These are phyloP conservation scores for Stemphylium lycopersici DNA, from an alignment of 2,329 filamentous ascomycete species.

Conservation along the genomic window DNA sequence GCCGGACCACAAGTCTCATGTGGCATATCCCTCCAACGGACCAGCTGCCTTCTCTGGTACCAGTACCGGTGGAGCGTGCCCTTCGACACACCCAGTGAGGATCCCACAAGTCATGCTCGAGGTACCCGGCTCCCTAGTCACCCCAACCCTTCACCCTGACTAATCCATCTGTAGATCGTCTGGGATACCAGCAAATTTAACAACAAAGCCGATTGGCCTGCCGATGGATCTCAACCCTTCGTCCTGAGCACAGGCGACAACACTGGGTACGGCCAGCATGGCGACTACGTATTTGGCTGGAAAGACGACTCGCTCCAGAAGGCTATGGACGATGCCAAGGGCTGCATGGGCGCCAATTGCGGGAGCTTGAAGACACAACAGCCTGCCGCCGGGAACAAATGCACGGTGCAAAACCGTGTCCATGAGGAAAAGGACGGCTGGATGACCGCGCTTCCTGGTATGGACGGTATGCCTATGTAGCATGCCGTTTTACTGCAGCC, in stretches of 20 bases:
- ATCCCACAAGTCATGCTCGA: conserved; percentile 57
- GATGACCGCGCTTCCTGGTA: conserved; percentile 27
- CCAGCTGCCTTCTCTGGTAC: conserved; percentile 31
- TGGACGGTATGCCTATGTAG: conserved; percentile 19
- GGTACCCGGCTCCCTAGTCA: conserved; percentile 16
- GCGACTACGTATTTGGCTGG: conserved; percentile 43
- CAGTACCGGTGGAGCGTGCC: conserved; percentile 46
- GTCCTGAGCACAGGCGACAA: conserved; percentile 33
- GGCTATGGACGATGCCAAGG: conserved; percentile 38
- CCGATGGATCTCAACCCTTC: conserved; percentile 37
- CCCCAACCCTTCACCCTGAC: not conserved
- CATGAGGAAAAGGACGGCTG: conserved; percentile 34
- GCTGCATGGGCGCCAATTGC: conserved; percentile 39
- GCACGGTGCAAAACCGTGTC: conserved; percentile 30
- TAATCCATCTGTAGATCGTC: conserved; percentile 32
- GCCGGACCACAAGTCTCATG: conserved; percentile 58
- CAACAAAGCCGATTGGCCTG: conserved; percentile 41
- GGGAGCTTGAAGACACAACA: conserved; percentile 34
- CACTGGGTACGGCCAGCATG: conserved; percentile 33
- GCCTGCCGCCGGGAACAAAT: conserved; percentile 27
- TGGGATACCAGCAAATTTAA: conserved; percentile 53
- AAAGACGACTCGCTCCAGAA: conserved; percentile 38
- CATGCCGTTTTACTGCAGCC: not conserved
- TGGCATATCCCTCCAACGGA: conserved; percentile 50
- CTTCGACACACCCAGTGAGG: conserved; percentile 52